Conservation (phyloP, 2,329 filamentous ascomycete species). For the Aspergillus versicolor region DNA sequence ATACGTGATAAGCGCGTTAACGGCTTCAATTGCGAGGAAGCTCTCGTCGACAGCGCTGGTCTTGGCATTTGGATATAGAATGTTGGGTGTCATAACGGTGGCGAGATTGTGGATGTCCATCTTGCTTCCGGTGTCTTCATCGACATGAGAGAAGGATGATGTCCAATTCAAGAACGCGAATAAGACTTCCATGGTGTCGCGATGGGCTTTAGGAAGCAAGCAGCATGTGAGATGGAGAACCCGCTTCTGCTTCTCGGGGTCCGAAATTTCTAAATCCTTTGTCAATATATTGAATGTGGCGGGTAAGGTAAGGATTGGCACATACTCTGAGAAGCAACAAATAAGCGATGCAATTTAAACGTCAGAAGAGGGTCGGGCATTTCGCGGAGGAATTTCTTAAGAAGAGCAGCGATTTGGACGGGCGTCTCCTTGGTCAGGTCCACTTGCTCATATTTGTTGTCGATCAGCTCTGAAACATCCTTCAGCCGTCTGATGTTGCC, state of each 20-base stretch:
- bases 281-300: neutral
- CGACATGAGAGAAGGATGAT: constrained; percentile 93
- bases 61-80: constrained; percentile 72
- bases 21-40: constrained; percentile 89
- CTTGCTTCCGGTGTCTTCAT: constrained; percentile 95
- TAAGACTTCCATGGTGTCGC: constrained; percentile 90
- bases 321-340: constrained; percentile 80
- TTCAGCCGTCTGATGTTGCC: constrained; percentile 94
- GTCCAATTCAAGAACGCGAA: constrained; percentile 98
- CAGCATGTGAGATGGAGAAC: constrained; percentile 90
- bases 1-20: constrained; percentile 84
- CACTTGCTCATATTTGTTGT: constrained; percentile 79
- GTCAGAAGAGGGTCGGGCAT: constrained; percentile 93
- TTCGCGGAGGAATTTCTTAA: constrained; percentile 94
- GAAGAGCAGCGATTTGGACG: constrained; percentile 85
- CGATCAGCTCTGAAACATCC: constrained; percentile 81
- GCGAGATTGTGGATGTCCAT: constrained; percentile 98
- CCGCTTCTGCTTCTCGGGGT: constrained; percentile 77
- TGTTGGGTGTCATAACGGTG: constrained; percentile 95
- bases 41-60: constrained; percentile 77
- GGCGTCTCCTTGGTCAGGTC: constrained; percentile 86
- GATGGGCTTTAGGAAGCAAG: constrained; percentile 84
- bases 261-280: constrained; percentile 63
- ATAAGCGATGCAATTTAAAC: constrained; percentile 88
- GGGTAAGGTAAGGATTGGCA: constrained; percentile 11